phyloP scores from a whole-genome alignment of 2,329 filamentous ascomycete genomes.

The Pyricularia sp. region DNA sequence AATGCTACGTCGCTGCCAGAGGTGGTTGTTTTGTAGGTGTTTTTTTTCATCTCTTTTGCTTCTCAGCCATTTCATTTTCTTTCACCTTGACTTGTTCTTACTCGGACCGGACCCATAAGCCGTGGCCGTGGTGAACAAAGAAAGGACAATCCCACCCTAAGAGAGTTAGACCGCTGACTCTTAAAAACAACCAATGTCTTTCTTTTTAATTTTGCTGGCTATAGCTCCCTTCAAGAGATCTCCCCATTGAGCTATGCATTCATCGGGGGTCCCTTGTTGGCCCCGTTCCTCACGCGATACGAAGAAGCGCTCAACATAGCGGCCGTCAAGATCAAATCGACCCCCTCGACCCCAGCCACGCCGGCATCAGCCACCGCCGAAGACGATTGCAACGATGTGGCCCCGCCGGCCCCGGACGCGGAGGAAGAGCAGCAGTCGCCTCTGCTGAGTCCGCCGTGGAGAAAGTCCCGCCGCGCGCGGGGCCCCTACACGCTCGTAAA shows the following conservation, averaged over 20 bases:
- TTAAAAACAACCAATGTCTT: not conserved
- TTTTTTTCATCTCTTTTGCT: not conserved
- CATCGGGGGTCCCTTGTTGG: constrained; percentile 71
- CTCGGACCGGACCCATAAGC: too few relatives aligned
- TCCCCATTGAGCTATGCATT: constrained; percentile 78
- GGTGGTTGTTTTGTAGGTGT: constrained; percentile 46
- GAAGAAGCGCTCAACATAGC: constrained; percentile 64
- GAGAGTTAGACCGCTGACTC: not conserved
- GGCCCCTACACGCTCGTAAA: constrained; percentile 60
- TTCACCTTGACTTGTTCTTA: too few relatives aligned
- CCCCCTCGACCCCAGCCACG: not conserved
- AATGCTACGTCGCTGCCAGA: constrained; percentile 39
- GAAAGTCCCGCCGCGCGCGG: not conserved
- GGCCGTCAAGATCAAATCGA: constrained; percentile 20
- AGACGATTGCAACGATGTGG: not conserved
- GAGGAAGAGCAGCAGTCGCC: not conserved
- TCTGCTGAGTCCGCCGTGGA: not conserved
- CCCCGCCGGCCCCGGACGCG: not conserved
- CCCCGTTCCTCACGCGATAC: constrained; percentile 66
- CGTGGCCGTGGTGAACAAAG: not conserved
- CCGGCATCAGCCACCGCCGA: not conserved
- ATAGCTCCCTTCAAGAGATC: constrained; percentile 77
- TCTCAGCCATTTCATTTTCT: not conserved
- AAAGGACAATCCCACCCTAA: not conserved
- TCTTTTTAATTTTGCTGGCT: not conserved